Conservation (phyloP, 805 yeast species). For the Hanseniaspora lachancei region DNA sequence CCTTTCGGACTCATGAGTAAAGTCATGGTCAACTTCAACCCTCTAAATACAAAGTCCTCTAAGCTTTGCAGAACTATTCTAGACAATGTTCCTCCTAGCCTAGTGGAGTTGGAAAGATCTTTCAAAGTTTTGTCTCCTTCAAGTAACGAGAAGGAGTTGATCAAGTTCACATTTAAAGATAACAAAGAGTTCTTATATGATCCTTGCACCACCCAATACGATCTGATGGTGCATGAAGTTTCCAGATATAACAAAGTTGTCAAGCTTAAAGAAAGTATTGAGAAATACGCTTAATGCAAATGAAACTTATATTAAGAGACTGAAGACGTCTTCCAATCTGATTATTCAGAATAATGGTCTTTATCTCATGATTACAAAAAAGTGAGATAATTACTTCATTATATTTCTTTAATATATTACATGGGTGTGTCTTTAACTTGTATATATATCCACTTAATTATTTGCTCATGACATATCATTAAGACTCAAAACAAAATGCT, state of each 20-base stretch:
- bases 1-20: conserved; percentile 42
- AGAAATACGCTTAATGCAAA: conserved; percentile 21
- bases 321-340: neutral
- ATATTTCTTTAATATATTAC: too few species aligned
- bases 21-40: conserved; percentile 66
- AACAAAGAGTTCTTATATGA: conserved; percentile 56
- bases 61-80: conserved; percentile 69
- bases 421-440: too few species aligned
- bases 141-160: conserved; percentile 24
- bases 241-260: conserved; percentile 75
- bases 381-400: too few species aligned
- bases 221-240: conserved; percentile 51
- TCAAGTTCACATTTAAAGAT: conserved; percentile 70
- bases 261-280: conserved; percentile 59
- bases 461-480: too few species aligned
- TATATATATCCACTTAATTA: too few species aligned
- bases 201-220: conserved; percentile 43
- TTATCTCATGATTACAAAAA: too few species aligned
- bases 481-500: too few species aligned
- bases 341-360: neutral
- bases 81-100: conserved; percentile 64
- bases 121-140: conserved; percentile 42
- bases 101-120: conserved; percentile 49
- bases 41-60: conserved; percentile 52
- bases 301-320: neutral